These are phyloP conservation scores for Trichosporon ovoides DNA, from an alignment of 1,284 basidiomycete genomes.

Conservation along the genomic window DNA sequence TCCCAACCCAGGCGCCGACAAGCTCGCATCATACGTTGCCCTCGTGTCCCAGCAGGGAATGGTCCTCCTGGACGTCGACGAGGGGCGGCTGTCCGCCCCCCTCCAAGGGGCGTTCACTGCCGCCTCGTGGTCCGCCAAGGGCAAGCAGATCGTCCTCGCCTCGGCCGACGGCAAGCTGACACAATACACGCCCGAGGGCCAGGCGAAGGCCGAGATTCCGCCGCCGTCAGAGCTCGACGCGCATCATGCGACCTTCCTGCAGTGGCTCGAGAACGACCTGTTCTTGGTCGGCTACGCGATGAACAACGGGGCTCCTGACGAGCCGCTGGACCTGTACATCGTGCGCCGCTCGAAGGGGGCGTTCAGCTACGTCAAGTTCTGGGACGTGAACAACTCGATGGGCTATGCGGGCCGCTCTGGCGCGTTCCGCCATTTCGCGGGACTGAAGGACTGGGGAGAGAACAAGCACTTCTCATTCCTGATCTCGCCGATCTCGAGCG, in stretches of 20 bases:
- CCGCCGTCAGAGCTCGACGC: slow-evolving; percentile 42
- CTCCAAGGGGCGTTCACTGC: slow-evolving; percentile 37
- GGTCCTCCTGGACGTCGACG: slow-evolving; percentile 40
- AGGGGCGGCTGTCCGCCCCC: slow-evolving; percentile 23
- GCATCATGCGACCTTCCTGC: slow-evolving; percentile 41
- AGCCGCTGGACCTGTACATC: slow-evolving; percentile 44
- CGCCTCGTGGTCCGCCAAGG: slow-evolving; percentile 55
- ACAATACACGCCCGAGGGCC: slow-evolving; percentile 54
- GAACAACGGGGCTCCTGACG: slow-evolving; percentile 36
- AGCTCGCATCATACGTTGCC: slow-evolving; percentile 42
- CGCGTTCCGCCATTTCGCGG: slow-evolving; percentile 43
- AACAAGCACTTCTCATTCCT: slow-evolving; percentile 48
- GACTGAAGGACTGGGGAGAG: slow-evolving; percentile 46
- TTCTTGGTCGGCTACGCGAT: slow-evolving; percentile 53
- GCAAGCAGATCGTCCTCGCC: slow-evolving; percentile 56
- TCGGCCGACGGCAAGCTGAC: slow-evolving; percentile 47
- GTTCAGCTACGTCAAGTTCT: slow-evolving; percentile 43
- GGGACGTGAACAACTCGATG: slow-evolving; percentile 46
- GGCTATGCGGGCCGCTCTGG: slow-evolving; percentile 42
- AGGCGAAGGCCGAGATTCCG: slow-evolving; percentile 50
- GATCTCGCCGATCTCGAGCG: slow-evolving; percentile 50
- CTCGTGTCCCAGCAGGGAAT: slow-evolving; percentile 42
- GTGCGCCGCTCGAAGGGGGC: slow-evolving; percentile 40
- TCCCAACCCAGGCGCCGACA: slow-evolving; percentile 49
- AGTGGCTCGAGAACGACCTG: slow-evolving; percentile 56